phyloP scores from a whole-genome alignment of 2,329 filamentous ascomycete genomes.

The Xylaria sp. region DNA sequence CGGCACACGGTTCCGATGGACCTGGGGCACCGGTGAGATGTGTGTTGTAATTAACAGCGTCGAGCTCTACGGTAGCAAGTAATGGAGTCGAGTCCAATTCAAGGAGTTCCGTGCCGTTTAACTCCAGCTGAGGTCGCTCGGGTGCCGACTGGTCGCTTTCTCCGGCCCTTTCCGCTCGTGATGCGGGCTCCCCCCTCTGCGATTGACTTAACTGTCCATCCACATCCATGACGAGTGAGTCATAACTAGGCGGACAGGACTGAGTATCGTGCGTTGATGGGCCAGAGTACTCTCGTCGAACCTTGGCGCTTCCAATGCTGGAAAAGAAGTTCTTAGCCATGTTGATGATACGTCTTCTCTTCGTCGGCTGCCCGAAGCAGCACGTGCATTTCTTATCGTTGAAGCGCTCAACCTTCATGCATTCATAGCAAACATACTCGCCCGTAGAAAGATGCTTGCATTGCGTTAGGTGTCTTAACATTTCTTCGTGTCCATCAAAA shows the following conservation, averaged over 20 bases:
- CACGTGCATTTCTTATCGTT: conserved; percentile 63
- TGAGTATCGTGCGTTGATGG: conserved; percentile 50
- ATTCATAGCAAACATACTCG: conserved; percentile 68
- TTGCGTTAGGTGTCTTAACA: conserved; percentile 64
- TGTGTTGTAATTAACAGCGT: conserved; percentile 44
- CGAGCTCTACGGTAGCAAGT: conserved; percentile 45
- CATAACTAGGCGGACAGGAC: conserved; percentile 57
- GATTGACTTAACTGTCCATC: conserved; percentile 37
- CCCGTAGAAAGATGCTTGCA: conserved; percentile 61
- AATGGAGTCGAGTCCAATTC: conserved; percentile 64
- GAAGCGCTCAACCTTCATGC: conserved; percentile 63
- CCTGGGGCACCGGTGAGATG: conserved; percentile 30
- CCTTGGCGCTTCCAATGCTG: conserved; percentile 60
- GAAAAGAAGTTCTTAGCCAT: conserved; percentile 67
- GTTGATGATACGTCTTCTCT: conserved; percentile 62
- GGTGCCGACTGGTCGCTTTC: conserved; percentile 25
- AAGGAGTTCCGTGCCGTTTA: conserved; percentile 62
- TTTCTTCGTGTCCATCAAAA: conserved; percentile 63
- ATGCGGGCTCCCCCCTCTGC: conserved; percentile 42
- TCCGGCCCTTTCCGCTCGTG: conserved; percentile 26
- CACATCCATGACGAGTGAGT: conserved; percentile 53
- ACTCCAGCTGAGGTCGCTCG: conserved; percentile 53
- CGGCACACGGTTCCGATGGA: conserved; percentile 3
- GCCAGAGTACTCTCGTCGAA: conserved; percentile 51
- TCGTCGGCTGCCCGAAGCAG: conserved; percentile 62